phyloP scores from a whole-genome alignment of 495 filamentous ascomycete genomes.

The Penicillium antarcticum region DNA sequence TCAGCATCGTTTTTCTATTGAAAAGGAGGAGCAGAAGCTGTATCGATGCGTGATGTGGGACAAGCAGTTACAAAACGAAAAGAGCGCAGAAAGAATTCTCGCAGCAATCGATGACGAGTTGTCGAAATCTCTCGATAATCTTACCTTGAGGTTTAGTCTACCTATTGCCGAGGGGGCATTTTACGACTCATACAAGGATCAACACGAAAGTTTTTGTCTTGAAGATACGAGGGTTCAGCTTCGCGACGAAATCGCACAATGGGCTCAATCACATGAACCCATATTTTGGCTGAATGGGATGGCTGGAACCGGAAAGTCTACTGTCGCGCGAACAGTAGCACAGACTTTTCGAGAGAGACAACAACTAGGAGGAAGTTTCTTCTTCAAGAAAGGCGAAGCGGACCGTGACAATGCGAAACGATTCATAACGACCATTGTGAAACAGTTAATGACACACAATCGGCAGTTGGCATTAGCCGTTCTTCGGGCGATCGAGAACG shows the following conservation, averaged over 20 bases:
- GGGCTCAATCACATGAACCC: constrained; percentile 17
- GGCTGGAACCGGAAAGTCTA: constrained; percentile 37
- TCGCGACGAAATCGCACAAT: constrained; percentile 21
- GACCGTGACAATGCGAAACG: constrained; percentile 34
- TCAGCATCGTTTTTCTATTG: no score
- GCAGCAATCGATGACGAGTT: no score
- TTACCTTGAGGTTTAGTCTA: no score
- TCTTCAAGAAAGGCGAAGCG: constrained; percentile 47
- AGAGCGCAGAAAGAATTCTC: no score
- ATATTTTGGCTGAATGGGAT: constrained; percentile 42
- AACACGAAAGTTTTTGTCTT: no score
- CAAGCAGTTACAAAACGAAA: no score
- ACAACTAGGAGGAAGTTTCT: constrained; percentile 38
- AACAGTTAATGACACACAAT: constrained; percentile 29
- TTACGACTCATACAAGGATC: no score
- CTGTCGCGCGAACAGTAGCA: constrained; percentile 28
- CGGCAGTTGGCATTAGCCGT: constrained; percentile 26
- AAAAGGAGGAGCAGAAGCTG: no score
- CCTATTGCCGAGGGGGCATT: no score
- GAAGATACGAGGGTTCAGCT: constrained; percentile 26
- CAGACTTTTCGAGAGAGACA: neutral
- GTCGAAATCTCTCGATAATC: no score
- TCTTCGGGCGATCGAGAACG: constrained; percentile 27
- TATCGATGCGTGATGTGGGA: no score
- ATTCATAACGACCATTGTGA: constrained; percentile 44